phyloP scores from a whole-genome alignment of 805 yeast genomes.

The Sugiyamaella smithiae region DNA sequence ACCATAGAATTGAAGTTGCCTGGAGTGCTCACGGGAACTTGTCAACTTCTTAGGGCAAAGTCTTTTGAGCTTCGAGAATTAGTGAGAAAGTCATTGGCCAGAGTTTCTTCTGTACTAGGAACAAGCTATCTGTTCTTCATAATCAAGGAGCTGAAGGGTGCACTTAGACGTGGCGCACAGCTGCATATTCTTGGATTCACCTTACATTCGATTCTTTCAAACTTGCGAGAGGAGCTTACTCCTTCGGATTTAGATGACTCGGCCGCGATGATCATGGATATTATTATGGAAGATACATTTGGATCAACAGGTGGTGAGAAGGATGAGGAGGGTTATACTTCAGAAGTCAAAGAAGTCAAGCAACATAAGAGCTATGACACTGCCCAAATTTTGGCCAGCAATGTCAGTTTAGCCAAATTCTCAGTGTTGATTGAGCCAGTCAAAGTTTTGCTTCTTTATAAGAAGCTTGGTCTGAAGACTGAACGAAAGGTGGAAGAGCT shows the following conservation, averaged over 20 bases:
- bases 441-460: constrained; percentile 55
- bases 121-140: constrained; percentile 70
- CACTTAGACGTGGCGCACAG: constrained; percentile 86
- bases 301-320: constrained; percentile 93
- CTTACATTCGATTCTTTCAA: constrained; percentile 66
- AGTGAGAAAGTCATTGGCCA: constrained; percentile 70
- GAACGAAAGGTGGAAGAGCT: constrained; percentile 78
- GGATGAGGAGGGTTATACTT: constrained; percentile 87
- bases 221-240: constrained; percentile 42
- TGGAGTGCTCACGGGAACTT: constrained; percentile 77
- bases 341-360: constrained; percentile 86
- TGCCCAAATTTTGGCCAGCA: constrained; percentile 70
- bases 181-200: constrained; percentile 89
- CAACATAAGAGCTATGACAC: constrained; percentile 85
- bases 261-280: constrained; percentile 56
- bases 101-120: constrained; percentile 64
- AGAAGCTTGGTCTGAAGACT: constrained; percentile 61
- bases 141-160: constrained; percentile 70
- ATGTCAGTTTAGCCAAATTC: constrained; percentile 58
- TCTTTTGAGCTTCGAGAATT: constrained; percentile 87
- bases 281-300: constrained; percentile 88
- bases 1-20: constrained; percentile 63
- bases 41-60: constrained; percentile 82
- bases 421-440: constrained; percentile 64
- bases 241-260: constrained; percentile 75